These are phyloP conservation scores for Xylaria sp. DNA, from an alignment of 495 filamentous ascomycete genomes.

Conservation along the genomic window DNA sequence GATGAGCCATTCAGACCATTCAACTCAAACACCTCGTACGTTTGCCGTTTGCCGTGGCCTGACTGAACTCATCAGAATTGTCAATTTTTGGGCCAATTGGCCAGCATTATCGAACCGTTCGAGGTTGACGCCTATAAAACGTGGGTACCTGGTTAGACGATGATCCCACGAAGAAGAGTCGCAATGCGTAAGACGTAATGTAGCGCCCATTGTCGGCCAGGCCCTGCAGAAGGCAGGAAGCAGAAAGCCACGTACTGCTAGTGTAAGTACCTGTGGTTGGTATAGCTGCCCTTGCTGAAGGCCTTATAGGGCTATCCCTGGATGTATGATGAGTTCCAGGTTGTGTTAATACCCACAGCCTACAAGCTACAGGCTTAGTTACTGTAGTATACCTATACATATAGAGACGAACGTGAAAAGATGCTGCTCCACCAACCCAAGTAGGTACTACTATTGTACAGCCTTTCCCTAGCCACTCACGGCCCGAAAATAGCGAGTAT, in stretches of 20 bases:
- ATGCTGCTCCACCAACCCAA: neutral
- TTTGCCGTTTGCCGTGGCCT: constrained; percentile 12
- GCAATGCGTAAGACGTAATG: constrained; percentile 13
- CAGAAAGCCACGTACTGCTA: constrained; percentile 9
- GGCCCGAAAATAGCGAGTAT: constrained; percentile 10
- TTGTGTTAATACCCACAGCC: too few species aligned
- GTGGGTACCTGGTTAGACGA: neutral
- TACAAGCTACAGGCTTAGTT: too few species aligned
- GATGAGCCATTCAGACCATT: constrained; percentile 2
- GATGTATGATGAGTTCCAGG: too few species aligned
- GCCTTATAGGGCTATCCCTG: constrained; percentile 1
- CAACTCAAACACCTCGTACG: constrained; percentile 1
- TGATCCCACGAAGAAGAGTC: constrained; percentile 8
- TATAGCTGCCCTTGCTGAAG: neutral
- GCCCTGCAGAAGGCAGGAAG: constrained; percentile 2
- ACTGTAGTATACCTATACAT: too few species aligned
- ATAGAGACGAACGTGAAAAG: neutral
- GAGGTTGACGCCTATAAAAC: neutral
- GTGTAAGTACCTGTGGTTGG: too few species aligned
- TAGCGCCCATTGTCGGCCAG: neutral
- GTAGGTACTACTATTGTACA: neutral
- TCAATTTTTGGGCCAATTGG: neutral
- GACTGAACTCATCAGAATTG: neutral
- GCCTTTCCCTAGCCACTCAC: neutral
- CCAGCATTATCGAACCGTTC: neutral